Percentiles rank a stretch among this genome's conserved stretches.
Evolutionary conservation across 805 yeast genomes (phyloP).

Genomic region (Yarrowia osloensis): DNA sequence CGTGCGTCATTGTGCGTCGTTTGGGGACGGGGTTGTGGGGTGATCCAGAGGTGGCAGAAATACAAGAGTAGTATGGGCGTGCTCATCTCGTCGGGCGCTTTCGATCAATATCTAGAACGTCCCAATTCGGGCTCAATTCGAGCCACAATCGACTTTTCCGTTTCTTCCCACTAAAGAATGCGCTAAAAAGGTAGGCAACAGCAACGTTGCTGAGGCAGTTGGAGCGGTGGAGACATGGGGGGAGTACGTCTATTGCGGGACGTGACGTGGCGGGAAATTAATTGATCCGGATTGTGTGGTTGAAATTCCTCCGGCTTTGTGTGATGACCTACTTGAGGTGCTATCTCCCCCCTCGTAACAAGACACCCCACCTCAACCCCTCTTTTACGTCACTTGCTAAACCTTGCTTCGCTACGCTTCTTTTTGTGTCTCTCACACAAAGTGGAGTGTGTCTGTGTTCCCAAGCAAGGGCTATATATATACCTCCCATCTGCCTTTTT

Average conservation of each 20-base stretch:
- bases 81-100: not conserved
- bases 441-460: not conserved
- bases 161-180: not conserved
- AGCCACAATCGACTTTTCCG: not conserved
- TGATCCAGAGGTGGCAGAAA: too few species aligned
- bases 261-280: too few species aligned
- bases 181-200: constrained; percentile 4
- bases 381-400: constrained; percentile 20
- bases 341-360: too few species aligned
- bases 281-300: too few species aligned
- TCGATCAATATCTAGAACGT: not conserved
- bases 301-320: too few species aligned
- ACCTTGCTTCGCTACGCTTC: not conserved
- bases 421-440: not conserved
- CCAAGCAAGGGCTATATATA: constrained; percentile 11
- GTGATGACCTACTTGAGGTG: too few species aligned
- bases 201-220: not conserved
- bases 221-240: not conserved
- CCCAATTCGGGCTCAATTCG: not conserved
- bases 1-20: not conserved
- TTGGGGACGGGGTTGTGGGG: not conserved
- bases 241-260: too few species aligned
- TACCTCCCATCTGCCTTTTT: too few species aligned
- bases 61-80: not conserved
- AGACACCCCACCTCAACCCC: too few species aligned